A percentile compares a stretch with the other conserved stretches of the same genome.
These are phyloP conservation scores for Geoglossum glabrum DNA, from an alignment of 495 filamentous ascomycete genomes.

Conservation along the genomic window DNA sequence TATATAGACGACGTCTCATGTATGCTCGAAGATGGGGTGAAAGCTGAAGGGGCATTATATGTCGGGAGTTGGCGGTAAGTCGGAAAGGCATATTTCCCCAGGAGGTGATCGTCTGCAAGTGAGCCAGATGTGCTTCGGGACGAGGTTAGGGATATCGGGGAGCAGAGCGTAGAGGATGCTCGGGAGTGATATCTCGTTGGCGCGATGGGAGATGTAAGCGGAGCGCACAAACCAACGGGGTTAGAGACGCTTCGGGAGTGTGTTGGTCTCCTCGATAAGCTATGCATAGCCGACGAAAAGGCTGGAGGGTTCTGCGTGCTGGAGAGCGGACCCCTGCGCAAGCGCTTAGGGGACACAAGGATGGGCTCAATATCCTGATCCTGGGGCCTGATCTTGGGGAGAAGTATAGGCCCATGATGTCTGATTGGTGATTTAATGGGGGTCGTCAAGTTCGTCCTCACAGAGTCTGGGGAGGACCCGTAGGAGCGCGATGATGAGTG, in stretches of 20 bases:
- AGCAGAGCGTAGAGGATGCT: constrained; percentile 32
- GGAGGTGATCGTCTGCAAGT: constrained; percentile 7
- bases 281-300: constrained; percentile 21
- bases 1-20: constrained; percentile 15
- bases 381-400: constrained; percentile 74
- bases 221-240: constrained; percentile 25
- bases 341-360: constrained; percentile 21
- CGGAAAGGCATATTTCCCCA: constrained; percentile 51
- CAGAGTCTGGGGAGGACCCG: constrained; percentile 2
- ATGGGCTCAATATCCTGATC: constrained; percentile 52
- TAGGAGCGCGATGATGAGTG: neutral
- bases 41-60: constrained; percentile 30
- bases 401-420: constrained; percentile 58
- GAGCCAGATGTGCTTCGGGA: constrained; percentile 23
- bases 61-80: constrained; percentile 60
- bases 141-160: constrained; percentile 42
- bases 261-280: constrained; percentile 17
- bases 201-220: constrained; percentile 13
- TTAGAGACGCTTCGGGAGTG: constrained; percentile 44
- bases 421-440: constrained; percentile 41
- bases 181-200: neutral
- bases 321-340: constrained; percentile 35
- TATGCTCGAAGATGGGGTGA: constrained; percentile 25
- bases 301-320: constrained; percentile 31
- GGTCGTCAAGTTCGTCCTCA: constrained; percentile 2